Evolutionary conservation across 1,284 basidiomycete genomes (phyloP), one percentile per base, ranked within the genome.

Genomic region (Ganoderma sp.): DNA sequence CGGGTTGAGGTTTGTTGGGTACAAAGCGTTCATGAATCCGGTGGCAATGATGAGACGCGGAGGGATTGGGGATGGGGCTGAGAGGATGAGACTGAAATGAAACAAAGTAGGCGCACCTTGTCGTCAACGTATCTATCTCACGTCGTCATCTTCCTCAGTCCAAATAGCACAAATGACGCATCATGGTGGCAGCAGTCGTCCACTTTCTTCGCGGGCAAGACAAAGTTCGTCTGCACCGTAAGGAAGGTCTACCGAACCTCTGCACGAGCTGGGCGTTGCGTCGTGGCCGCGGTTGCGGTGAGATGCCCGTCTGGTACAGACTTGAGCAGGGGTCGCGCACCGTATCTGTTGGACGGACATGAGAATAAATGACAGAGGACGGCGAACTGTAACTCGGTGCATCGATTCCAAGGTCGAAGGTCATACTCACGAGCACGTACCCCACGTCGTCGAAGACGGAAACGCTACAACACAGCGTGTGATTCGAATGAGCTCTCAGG

Each of bases 171-270:
- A n/a, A n/a, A n/a, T n/a, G n/a, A n/a, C n/a, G n/a, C n/a, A n/a
- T n/a, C n/a, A 9, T 88, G 85, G 10, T 86, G 83, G 25, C 82
- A 83, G 70, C 88, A 89, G 68, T 91, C 90, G 15, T 89, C 87
- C 3, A 84, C 81, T 73, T 95, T 93, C 22, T 84, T 81, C 0
- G 86, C 84, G 0, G 87, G 84, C 69, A 95, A 84, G 79, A 94
- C 1, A 28, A 96, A 0, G 86, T 90, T 71, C 95, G 92, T 80
- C 95, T 0, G 86, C 77, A 75, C 96, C 94, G 0, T 93, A 95
- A 2, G 94, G 90, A 0, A 95, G 83, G 75, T 93, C 90, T 0
- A 90, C 90, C 90, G 92, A 94, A 39, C 91, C 92, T 2, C 83
- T 81, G 9, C 89, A 87, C 0, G 88, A 88, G 67, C 69, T 73